Evolutionary conservation across 768 basidiomycete genomes (phyloP).

Genomic region (Kwoniella dejecticola): DNA sequence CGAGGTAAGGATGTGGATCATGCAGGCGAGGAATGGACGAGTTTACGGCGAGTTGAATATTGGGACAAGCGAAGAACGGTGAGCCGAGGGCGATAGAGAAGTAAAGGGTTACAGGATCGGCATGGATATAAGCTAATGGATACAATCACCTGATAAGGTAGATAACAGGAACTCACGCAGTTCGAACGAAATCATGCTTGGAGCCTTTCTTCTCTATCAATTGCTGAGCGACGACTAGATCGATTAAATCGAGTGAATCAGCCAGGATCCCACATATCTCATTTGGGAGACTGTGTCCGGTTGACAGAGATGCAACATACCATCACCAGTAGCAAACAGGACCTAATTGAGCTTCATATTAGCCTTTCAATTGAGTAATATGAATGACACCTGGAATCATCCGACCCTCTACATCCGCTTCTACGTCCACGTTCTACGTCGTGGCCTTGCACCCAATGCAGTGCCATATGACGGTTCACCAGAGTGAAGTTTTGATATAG

Average conservation of each 20-base stretch:
- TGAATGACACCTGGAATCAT: too few species aligned
- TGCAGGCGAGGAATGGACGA: too few species aligned
- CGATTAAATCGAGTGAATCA: conserved; percentile 58
- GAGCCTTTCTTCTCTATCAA: conserved; percentile 70
- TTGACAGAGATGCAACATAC: conserved; percentile 59
- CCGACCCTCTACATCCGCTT: too few species aligned
- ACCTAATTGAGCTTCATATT: conserved; percentile 25
- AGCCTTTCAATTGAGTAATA: too few species aligned
- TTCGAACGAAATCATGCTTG: conserved; percentile 65
- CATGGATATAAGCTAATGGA: not conserved
- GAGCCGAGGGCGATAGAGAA: not conserved
- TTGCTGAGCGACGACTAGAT: conserved; percentile 75
- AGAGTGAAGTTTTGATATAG: too few species aligned
- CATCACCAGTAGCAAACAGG: conserved; percentile 52
- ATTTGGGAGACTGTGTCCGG: not conserved
- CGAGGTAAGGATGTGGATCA: not conserved
- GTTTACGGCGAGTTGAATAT: too few species aligned
- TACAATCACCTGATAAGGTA: not conserved
- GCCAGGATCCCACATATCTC: not conserved
- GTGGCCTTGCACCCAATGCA: not conserved
- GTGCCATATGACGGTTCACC: too few species aligned
- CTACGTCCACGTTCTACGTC: too few species aligned
- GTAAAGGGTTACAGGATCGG: conserved; percentile 56
- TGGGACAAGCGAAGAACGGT: conserved; percentile 58
- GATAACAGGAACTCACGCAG: conserved; percentile 37